Evolutionary conservation across 2,329 filamentous ascomycete species (phyloP), one percentile per base, ranked within the genome.

Genomic region (Microsporum audouinii): DNA sequence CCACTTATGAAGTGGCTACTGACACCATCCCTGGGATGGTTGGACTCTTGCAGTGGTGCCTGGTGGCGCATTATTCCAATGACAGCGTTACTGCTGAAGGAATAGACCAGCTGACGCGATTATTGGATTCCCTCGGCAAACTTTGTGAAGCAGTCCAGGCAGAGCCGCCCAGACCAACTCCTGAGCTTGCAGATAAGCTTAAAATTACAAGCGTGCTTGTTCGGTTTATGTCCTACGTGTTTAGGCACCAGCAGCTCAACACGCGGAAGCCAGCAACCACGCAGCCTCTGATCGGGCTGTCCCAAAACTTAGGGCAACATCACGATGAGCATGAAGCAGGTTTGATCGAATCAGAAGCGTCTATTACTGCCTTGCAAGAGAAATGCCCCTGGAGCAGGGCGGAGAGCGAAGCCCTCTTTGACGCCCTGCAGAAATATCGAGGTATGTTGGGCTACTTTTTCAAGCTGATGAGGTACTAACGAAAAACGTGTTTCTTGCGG

Each of bases 11-110:
- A n/a, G 57, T 49, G 14, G 39, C 36, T 17, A 33, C 39, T 23
- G 57, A 62, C 45, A 61, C 58, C 12, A 53, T 63, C 55, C 64
- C 64, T 17, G 39, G 36, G 17, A 58, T 62, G 10, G 34, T 62
- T 14, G 56, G 43, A 8, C 27, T 65, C 14, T 56, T 65, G 10
- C 63, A 64, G 57, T 39, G n/a, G n/a, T 65, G 64, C 27, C 10
- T 65, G 27, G 59, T 63, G 17, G 60, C 64, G 17, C 63, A 64
- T 59, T 64, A 60, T 17, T 33, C 58, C 14, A 34, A 65, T 27
- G 36, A 57, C 7, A 36, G 41, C 10, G 2, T 63, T 3, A 62
- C 61, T 0, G 5, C 12, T 23, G 56, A 58, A 14, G 64, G 64
- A 14, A 47, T 61, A 10, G 55, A 62, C 5, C 63, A 65, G 56